These are phyloP conservation scores for Rosa chinensis DNA, from an alignment of 306 rosid species.

Conservation along the genomic window DNA sequence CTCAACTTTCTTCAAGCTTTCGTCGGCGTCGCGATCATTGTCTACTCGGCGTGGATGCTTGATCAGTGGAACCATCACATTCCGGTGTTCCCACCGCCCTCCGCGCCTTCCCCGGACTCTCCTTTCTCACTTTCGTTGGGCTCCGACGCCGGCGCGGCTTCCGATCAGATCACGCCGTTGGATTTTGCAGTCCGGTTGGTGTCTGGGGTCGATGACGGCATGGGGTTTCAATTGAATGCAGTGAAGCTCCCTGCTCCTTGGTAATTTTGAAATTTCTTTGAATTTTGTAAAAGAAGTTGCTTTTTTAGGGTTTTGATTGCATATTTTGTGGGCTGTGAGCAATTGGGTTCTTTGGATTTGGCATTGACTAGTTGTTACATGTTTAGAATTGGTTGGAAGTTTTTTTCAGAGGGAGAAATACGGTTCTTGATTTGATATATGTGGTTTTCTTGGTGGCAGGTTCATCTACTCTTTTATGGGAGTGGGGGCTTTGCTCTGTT, in stretches of 20 bases:
- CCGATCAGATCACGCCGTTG: slow-evolving; percentile 28
- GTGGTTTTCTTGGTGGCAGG: slow-evolving; percentile 53
- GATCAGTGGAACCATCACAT: slow-evolving; percentile 64
- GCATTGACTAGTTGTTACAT: neutral
- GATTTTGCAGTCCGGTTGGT: slow-evolving; percentile 33
- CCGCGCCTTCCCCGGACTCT: slow-evolving; percentile 43
- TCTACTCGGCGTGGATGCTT: slow-evolving; percentile 85
- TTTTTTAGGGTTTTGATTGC: neutral
- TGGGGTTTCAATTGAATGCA: slow-evolving; percentile 38
- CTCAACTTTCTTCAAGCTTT: slow-evolving; percentile 86
- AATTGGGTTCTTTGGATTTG: neutral
- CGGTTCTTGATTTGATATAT: slow-evolving; percentile 11
- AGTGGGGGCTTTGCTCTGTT: slow-evolving; percentile 68
- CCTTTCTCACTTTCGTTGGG: slow-evolving; percentile 24
- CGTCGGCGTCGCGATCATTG: slow-evolving; percentile 64
- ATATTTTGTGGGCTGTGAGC: neutral
- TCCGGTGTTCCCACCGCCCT: slow-evolving; percentile 51
- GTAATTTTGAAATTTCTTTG: slow-evolving; percentile 33
- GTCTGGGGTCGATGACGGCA: slow-evolving; percentile 34
- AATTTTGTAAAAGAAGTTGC: neutral
- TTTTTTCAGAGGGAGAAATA: neutral
- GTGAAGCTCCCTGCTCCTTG: slow-evolving; percentile 76
- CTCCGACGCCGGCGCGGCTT: slow-evolving; percentile 21
- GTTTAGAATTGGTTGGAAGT: neutral
- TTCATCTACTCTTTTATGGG: slow-evolving; percentile 88